These are phyloP conservation scores for Rhytidiadelphus loreus DNA, from an alignment of 225 moss, liverwort and hornwort species.

Conservation along the genomic window DNA sequence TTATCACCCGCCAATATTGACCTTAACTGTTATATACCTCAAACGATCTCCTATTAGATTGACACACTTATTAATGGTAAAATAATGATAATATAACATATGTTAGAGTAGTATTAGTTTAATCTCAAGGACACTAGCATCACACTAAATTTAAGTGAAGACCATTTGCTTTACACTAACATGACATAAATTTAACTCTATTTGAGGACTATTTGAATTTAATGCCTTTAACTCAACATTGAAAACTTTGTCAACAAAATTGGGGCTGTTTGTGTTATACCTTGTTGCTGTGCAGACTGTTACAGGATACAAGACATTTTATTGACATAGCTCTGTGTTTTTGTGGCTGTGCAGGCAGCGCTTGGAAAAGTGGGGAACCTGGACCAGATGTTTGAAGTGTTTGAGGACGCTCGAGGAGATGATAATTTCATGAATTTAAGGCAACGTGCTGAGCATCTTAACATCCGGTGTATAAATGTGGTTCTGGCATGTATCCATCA, in stretches of 20 bases:
- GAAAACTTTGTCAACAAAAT: neutral
- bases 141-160: neutral
- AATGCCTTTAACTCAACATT: neutral
- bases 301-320: neutral
- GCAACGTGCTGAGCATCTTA: slow-evolving; percentile 44
- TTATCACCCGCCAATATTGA: neutral
- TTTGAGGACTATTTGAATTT: neutral
- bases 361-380: slow-evolving; percentile 52
- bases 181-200: neutral
- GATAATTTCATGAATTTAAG: slow-evolving; percentile 17
- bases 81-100: too few relatives aligned
- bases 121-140: neutral
- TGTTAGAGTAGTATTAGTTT: neutral
- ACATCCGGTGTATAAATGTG: slow-evolving; percentile 51
- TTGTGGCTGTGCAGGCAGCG: slow-evolving; percentile 29
- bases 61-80: neutral
- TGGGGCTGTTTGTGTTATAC: neutral
- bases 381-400: slow-evolving; percentile 57
- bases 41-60: neutral
- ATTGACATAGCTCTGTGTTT: neutral
- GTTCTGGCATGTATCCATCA: slow-evolving; percentile 51
- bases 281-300: neutral
- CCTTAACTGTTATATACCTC: neutral
- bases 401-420: slow-evolving; percentile 41
- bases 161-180: neutral